A percentile compares a stretch with the other conserved stretches of the same genome.
Evolutionary conservation across 352 stramenopile species (phyloP).

Genomic region (Phytophthora gonapodyides): DNA sequence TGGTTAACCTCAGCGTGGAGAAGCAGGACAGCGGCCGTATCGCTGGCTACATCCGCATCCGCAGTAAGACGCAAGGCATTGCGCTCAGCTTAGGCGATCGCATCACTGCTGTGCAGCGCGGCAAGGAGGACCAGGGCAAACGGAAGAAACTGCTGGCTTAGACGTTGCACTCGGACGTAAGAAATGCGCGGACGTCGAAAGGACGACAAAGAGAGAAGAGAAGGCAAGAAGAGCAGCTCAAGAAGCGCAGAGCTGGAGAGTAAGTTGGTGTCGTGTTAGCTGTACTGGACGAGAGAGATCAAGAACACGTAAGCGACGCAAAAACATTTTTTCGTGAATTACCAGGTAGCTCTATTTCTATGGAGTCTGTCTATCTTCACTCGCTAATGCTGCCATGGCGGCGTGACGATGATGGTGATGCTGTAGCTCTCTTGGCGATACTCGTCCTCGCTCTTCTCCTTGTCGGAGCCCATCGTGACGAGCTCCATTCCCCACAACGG

Average conservation of each 20-base stretch:
- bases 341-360: conserved; percentile 29
- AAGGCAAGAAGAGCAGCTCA: conserved; percentile 6
- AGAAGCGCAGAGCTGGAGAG: conserved; percentile 14
- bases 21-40: conserved; percentile 98
- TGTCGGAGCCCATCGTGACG: conserved; percentile 14
- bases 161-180: conserved; percentile 28
- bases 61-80: conserved; percentile 99
- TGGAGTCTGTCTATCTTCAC: conserved; percentile 16
- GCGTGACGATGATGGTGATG: conserved; percentile 59
- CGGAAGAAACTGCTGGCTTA: conserved; percentile 81
- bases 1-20: conserved; percentile 99
- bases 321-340: conserved; percentile 41
- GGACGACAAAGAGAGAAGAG: conserved; percentile 9
- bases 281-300: conserved; percentile 40
- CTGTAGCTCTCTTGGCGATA: conserved; percentile 42
- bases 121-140: conserved; percentile 86
- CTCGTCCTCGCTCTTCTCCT: conserved; percentile 18
- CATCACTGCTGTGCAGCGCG: conserved; percentile 97
- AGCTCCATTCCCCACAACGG: conserved; percentile 68
- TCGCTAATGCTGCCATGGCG: conserved; percentile 32
- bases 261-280: conserved; percentile 28
- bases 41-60: conserved; percentile 98
- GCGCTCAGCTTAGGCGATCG: conserved; percentile 98
- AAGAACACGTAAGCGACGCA: conserved; percentile 32
- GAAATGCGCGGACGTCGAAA: conserved; percentile 16